These are phyloP conservation scores for Allium sativum DNA, from an alignment of 106 monocot species.

Conservation along the genomic window DNA sequence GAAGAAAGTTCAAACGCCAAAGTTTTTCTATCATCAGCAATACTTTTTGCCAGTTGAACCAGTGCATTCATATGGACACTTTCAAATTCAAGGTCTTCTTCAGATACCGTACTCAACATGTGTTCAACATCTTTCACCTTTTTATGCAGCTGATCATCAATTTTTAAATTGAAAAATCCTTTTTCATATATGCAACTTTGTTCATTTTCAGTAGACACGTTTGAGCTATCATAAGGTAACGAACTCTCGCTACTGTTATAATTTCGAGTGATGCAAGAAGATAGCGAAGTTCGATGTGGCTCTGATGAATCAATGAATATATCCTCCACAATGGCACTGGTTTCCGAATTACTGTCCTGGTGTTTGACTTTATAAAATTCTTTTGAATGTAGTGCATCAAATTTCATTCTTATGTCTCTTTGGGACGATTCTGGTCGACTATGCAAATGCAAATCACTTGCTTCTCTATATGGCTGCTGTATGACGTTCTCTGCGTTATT, in stretches of 20 bases:
- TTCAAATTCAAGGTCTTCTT: slow-evolving; percentile 37
- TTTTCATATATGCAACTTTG: slow-evolving; percentile 16
- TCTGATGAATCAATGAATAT: slow-evolving; percentile 58
- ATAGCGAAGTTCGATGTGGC: not conserved
- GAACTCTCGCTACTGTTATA: slow-evolving; percentile 13
- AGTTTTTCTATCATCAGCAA: slow-evolving; percentile 43
- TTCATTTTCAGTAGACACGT: slow-evolving; percentile 7
- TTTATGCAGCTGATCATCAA: slow-evolving; percentile 39
- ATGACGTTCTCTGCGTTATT: slow-evolving; percentile 23
- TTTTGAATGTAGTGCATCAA: slow-evolving; percentile 14
- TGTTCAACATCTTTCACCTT: slow-evolving; percentile 61
- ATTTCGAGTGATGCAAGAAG: slow-evolving; percentile 5
- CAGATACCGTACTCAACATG: slow-evolving; percentile 18
- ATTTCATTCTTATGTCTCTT: slow-evolving; percentile 15
- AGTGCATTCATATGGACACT: slow-evolving; percentile 21
- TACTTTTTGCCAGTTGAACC: slow-evolving; percentile 31
- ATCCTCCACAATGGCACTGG: slow-evolving; percentile 44
- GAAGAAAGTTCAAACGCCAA: slow-evolving; percentile 55
- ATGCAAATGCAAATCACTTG: slow-evolving; percentile 16
- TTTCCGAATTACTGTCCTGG: slow-evolving; percentile 45
- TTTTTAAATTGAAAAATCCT: slow-evolving; percentile 16
- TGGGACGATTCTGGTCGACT: slow-evolving; percentile 9
- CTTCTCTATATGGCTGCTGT: slow-evolving; percentile 32
- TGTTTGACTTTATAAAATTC: slow-evolving; percentile 17
- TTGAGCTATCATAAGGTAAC: slow-evolving; percentile 2